Base-by-base conservation (phyloP, 345 rosid species). In the Anacardium occidentale region DNA sequence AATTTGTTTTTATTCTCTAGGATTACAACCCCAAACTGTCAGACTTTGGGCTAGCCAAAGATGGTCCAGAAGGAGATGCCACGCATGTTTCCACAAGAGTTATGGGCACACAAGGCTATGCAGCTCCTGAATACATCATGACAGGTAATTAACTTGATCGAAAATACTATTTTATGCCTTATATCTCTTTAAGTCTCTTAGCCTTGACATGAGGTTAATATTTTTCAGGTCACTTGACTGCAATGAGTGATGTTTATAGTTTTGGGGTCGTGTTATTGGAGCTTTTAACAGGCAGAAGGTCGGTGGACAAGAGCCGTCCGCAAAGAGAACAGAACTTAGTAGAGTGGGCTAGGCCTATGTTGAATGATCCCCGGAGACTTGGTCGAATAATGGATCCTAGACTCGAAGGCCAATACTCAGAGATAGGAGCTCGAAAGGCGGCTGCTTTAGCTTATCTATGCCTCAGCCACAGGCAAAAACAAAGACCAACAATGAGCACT, bases 51-150 rank as follows among this genome's bases (percentile, higher is more conserved):
- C 76, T 93, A 20, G 98, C 98, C 5, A 93, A 91, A 83, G 97
- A 91, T 53, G 98, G 98, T 50, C 98, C 98, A 0, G 96, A 91
- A 86, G 98, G 98, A 54, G 96, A 92, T 47, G 94, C 91, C 54
- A 93, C 98, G 0, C 98, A 93, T 69, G 97, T 91, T 29, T 89
- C 98, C 56, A 93, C 98, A 0, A 75, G 97, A 32, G 97, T 93
- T 1, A 89, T 93, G 98, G 98, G 98, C 18, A 93, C 98, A 2
- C 94, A 93, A 60, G 98, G 98, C 82, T 93, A 93, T 22, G 97
- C 96, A 2, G 98, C 98, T 59, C 98, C 98, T 4, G 98, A 93
- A 71, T 93, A 93, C 75, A 78, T 93, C 74, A 89, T 93, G 98
- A 93, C 98, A 10, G 98, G 98, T 82, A 81, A 44, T 64, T 50